Evolutionary conservation across 108 stramenopile species (phyloP), one percentile per base, ranked within the genome.

Genomic region (Skeletonema potamos): DNA sequence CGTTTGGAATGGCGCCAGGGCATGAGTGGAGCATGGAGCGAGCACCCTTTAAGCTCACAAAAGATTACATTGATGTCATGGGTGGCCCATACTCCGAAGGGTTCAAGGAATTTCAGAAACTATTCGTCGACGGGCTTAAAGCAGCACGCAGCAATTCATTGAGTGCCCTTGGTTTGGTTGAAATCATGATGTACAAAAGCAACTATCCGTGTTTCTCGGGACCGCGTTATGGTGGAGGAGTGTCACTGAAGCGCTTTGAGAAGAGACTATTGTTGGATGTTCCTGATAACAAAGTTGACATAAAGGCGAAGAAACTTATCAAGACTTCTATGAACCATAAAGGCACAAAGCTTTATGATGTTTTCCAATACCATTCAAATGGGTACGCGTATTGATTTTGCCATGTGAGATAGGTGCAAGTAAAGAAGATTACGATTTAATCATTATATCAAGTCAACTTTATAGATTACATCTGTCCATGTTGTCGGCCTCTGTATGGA

Each of bases 181-280:
- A 99, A 81, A 99, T 99, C 66, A 99, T 98, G 97, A 93, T 93
- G 94, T 95, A 90, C 82, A 87, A 94, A 81, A 89, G 87, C 64
- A 94, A 95, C 54, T 99, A 95, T 78, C 97, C 97, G 13, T 96
- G 96, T 73, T 99, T 99, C 78, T 73, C 85, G 46, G 93, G 94
- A 17, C 33, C 80, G 6, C 69, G 92, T 17, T 91, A 93, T 67
- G 93, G 93, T 29, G 82, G 82, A 43, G 92, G 90, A 10, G 78
- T 88, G 20, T 85, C 92, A 2, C 72, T 96, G 63, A 90, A 75
- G 46, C 48, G 79, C 34, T 92, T 94, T 54, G 84, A 94, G 65
- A 84, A 92, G 58, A 81, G 95, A 22, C 78, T 94, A 58, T 89
- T 94, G 93, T 81, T 94, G 58, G 63, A 85, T 55, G 83, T 87